phyloP scores from a whole-genome alignment of 2,329 filamentous ascomycete genomes.

The Cladosporium cucumerinum region DNA sequence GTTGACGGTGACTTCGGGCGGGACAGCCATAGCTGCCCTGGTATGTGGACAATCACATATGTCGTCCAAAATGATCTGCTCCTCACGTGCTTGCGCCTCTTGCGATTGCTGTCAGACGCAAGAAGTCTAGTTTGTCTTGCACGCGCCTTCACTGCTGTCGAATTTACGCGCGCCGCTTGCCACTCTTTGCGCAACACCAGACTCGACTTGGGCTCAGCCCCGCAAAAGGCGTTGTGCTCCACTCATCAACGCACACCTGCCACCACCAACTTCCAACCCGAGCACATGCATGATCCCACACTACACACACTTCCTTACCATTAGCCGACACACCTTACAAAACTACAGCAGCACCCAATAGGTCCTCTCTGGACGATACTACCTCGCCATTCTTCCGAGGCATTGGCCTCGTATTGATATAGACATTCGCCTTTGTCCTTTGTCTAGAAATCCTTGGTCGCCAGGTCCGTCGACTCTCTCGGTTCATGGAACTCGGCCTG shows the following conservation, averaged over 20 bases:
- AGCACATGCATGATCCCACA: background rate
- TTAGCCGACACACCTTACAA: background rate
- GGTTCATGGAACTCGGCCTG: background rate
- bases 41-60: background rate
- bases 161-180: constrained; percentile 2
- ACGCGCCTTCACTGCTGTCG: background rate
- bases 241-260: background rate
- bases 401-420: background rate
- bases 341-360: background rate
- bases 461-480: background rate
- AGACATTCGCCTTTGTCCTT: background rate
- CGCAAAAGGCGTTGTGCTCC: constrained; percentile 3
- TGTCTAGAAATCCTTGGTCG: background rate
- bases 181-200: background rate
- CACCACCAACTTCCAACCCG: background rate
- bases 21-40: constrained; percentile 22
- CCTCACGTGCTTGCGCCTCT: background rate
- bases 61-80: background rate
- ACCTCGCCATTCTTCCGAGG: background rate
- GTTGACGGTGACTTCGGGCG: constrained; percentile 13
- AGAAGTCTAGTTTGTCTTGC: background rate
- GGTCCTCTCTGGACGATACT: background rate
- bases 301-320: background rate
- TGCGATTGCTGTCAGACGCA: background rate
- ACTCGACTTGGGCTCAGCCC: background rate